phyloP scores from a whole-genome alignment of 2,329 filamentous ascomycete species.

The Trichocomaceae sp. region DNA sequence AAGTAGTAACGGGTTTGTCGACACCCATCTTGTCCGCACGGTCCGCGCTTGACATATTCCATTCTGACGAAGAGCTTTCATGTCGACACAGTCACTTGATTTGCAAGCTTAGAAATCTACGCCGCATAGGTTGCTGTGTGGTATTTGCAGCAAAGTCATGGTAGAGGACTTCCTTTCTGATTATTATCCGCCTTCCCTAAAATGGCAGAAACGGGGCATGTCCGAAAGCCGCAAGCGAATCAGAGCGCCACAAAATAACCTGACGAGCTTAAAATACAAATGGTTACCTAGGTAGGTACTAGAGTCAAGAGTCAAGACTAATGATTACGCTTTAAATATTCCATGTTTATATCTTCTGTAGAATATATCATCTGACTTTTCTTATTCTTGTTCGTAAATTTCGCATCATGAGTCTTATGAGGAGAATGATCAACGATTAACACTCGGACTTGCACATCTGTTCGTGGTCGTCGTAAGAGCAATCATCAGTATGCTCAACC shows the following conservation, averaged over 20 bases:
- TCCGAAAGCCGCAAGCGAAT: conserved; percentile 1
- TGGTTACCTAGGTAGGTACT: background rate
- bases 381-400: conserved; percentile 13
- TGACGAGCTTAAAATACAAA: background rate
- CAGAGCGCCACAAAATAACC: conserved; percentile 1
- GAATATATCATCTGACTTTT: conserved; percentile 6
- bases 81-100: background rate
- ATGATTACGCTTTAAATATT: background rate
- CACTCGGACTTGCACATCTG: conserved; percentile 25
- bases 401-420: conserved; percentile 7
- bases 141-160: background rate
- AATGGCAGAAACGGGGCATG: conserved; percentile 1
- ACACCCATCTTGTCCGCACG: conserved; percentile 57
- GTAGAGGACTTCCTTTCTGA: background rate
- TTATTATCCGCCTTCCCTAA: conserved; percentile 2
- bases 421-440: conserved; percentile 18
- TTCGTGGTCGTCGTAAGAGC: conserved; percentile 28
- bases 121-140: background rate
- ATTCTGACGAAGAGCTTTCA: conserved; percentile 22
- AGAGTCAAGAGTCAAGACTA: background rate
- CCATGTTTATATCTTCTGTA: background rate
- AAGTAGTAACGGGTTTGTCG: conserved; percentile 65
- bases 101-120: background rate
- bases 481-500: conserved; percentile 27
- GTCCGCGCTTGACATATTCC: conserved; percentile 42